A percentile compares a stretch with the other conserved stretches of the same genome.
phyloP scores from a whole-genome alignment of 768 basidiomycete genomes.

The Macrolepiota albuminosa region DNA sequence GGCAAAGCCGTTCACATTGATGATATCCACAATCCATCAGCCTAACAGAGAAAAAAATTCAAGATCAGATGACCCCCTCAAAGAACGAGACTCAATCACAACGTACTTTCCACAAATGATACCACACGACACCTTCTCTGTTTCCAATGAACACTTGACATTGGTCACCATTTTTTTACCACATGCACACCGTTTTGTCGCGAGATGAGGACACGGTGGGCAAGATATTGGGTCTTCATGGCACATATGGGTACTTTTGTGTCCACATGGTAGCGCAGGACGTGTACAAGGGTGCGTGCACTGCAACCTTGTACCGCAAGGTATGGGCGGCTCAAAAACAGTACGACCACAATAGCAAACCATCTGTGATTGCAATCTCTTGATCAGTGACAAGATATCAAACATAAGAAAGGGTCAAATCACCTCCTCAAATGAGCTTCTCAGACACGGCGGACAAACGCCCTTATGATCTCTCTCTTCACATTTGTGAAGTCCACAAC shows the following conservation, averaged over 20 bases:
- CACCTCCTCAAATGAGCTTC: slow-evolving; percentile 91
- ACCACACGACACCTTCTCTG: slow-evolving; percentile 81
- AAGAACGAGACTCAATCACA: slow-evolving; percentile 8
- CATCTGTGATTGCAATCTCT: slow-evolving; percentile 36
- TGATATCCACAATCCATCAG: slow-evolving; percentile 85
- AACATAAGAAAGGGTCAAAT: slow-evolving; percentile 14
- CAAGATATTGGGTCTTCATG: slow-evolving; percentile 70
- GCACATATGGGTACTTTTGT: slow-evolving; percentile 74
- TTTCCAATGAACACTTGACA: slow-evolving; percentile 75
- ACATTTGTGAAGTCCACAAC: slow-evolving; percentile 78
- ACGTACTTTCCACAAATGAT: slow-evolving; percentile 70
- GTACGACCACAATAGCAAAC: slow-evolving; percentile 85
- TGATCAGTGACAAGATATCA: not conserved
- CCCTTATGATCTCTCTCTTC: slow-evolving; percentile 80
- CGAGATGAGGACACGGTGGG: slow-evolving; percentile 85
- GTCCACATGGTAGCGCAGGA: slow-evolving; percentile 74
- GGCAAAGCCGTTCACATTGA: slow-evolving; percentile 78
- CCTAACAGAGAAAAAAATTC: slow-evolving; percentile 24
- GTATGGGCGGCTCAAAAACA: slow-evolving; percentile 81
- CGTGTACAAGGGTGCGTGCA: slow-evolving; percentile 79
- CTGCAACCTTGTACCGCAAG: slow-evolving; percentile 75
- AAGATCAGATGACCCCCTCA: not conserved
- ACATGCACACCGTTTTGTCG: slow-evolving; percentile 80
- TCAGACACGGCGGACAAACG: slow-evolving; percentile 75
- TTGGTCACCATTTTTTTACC: slow-evolving; percentile 80